These are phyloP conservation scores for Phyllachora maydis DNA, from an alignment of 2,329 filamentous ascomycete species.

Conservation along the genomic window DNA sequence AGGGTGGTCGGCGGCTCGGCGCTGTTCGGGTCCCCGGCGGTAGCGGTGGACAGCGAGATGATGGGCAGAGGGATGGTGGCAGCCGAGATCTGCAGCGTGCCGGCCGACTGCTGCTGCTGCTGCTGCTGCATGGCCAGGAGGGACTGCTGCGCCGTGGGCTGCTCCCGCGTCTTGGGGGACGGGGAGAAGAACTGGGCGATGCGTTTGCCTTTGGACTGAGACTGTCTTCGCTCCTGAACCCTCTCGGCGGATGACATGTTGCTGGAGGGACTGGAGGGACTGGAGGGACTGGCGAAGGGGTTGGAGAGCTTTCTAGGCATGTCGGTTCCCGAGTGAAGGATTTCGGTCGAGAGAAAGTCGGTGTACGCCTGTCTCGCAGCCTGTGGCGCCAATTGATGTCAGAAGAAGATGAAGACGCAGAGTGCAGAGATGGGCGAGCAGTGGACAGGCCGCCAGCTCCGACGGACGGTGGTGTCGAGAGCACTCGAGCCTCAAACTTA, in stretches of 20 bases:
- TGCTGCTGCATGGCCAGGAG: conserved; percentile 47
- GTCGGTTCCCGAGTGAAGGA: too few species aligned
- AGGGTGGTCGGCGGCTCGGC: conserved; percentile 60
- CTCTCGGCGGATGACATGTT: conserved; percentile 27
- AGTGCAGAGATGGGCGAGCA: too few species aligned
- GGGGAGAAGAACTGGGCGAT: conserved; percentile 69
- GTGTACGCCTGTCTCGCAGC: too few species aligned
- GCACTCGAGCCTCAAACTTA: too few species aligned
- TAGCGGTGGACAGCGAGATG: conserved; percentile 79
- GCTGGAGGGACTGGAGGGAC: conserved; percentile 21
- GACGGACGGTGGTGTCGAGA: too few species aligned
- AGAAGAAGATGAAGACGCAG: too few species aligned
- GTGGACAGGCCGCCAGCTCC: too few species aligned
- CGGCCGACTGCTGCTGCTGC: too few species aligned
- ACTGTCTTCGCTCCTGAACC: conserved; percentile 33
- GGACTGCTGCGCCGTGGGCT: conserved; percentile 42
- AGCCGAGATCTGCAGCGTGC: conserved; percentile 42
- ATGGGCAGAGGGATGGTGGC: conserved; percentile 65
- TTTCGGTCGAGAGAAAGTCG: too few species aligned
- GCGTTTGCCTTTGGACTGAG: conserved; percentile 50
- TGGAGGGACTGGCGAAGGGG: conserved; percentile 28
- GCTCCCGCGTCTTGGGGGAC: conserved; percentile 55
- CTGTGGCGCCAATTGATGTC: too few species aligned
- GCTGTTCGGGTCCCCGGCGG: conserved; percentile 49
- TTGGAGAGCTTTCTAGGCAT: conserved; percentile 43